Base-by-base conservation (phyloP, 495 filamentous ascomycete species). In the Podospora anserina region DNA sequence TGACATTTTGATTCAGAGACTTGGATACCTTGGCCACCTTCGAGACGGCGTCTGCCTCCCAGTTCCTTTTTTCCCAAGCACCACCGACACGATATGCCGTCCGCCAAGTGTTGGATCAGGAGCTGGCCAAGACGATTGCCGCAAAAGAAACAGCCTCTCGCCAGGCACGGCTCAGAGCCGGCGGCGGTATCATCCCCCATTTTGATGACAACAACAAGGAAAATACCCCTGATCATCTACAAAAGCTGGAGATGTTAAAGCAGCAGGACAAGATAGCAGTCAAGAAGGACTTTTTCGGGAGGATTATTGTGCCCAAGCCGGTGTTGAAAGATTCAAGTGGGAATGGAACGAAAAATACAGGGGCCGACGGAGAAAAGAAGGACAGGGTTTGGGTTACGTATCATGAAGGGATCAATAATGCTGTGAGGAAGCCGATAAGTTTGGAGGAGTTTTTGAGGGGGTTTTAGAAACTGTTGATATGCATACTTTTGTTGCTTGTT, bases 391-490 rank as follows among this genome's bases (percentile, higher is more conserved):
- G 95, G 94, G 89, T 97, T 26, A 97, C 89, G 69, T 99, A 90
- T 76, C 90, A 97, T 74, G 95, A 98, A 79, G 95, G 95, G n/a
- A 90, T 92, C 76, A 95, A 92, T 71, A 98, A 98, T 81, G 95
- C 95, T 11, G 95, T 99, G 57, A 87, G 92, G 76, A 98, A 97
- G 77, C 93, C 93, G 4, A 87, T 99, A 68, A 91, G 90, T 54
- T 76, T 99, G 79, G 88, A 88, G 68, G 95, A 99, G 77, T 83
- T 99, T 70, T 80, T 99, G 83, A 83, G 82, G 67, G 89, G 86
- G 11, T 80, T 94, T 60, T 87, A 63, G 30, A 32, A 32, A 32
- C 30, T 7, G 30, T 32, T 4, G 30, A 32, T 32, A 32, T 23
- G 1, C 23, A 32, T 7, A 32, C 30, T 32, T 1, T 32, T 32